Evolutionary conservation across 2,329 filamentous ascomycete genomes (phyloP).

Genomic region (Bimuria novae-zelandiae): DNA sequence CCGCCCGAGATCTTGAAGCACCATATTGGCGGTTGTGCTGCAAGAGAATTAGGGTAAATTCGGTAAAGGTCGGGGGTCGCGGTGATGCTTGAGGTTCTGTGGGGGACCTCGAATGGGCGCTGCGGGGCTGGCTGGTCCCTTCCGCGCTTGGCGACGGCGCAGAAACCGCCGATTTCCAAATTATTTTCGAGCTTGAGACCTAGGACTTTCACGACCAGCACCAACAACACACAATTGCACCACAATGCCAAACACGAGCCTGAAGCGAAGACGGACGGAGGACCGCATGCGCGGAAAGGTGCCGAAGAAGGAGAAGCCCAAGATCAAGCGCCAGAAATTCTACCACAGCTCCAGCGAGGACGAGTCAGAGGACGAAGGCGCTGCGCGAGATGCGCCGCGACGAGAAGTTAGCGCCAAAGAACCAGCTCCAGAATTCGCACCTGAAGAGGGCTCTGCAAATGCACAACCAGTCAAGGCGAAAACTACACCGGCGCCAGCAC

Average conservation of each 20-base stretch:
- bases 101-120: slow-evolving; percentile 10
- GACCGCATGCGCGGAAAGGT: slow-evolving; percentile 61
- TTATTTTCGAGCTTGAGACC: slow-evolving; percentile 20
- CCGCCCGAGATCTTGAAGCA: slow-evolving; percentile 97
- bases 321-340: slow-evolving; percentile 64
- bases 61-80: slow-evolving; percentile 7
- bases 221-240: slow-evolving; percentile 13
- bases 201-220: slow-evolving; percentile 18
- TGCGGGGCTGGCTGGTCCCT: slow-evolving; percentile 15
- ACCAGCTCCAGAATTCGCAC: slow-evolving; percentile 50
- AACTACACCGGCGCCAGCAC: not conserved
- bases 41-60: slow-evolving; percentile 8
- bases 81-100: slow-evolving; percentile 13
- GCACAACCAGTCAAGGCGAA: slow-evolving; percentile 5
- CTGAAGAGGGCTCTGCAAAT: slow-evolving; percentile 29
- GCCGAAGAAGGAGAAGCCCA: slow-evolving; percentile 59
- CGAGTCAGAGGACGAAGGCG: slow-evolving; percentile 47
- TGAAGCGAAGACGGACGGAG: slow-evolving; percentile 63
- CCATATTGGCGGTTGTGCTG: slow-evolving; percentile 64
- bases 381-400: slow-evolving; percentile 38
- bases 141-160: slow-evolving; percentile 35
- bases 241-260: slow-evolving; percentile 46
- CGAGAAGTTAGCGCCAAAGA: not conserved
- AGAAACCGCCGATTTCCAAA: slow-evolving; percentile 27
- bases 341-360: slow-evolving; percentile 70